These are phyloP conservation scores for Fusarium zealandicum DNA, from an alignment of 2,329 filamentous ascomycete genomes.

Conservation along the genomic window DNA sequence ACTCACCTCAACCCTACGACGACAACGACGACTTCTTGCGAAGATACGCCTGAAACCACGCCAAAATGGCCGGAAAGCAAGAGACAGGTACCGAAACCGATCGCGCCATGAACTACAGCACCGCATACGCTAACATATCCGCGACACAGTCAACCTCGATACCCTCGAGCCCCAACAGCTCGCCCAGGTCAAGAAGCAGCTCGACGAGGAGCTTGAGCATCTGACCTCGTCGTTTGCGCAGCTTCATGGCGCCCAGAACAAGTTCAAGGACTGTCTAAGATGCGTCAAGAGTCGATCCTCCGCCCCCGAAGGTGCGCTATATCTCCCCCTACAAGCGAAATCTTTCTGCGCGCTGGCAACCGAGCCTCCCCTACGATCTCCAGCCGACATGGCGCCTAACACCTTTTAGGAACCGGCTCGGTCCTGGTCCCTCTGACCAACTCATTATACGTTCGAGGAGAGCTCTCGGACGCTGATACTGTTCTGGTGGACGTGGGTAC, in stretches of 20 bases:
- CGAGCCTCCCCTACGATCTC: not conserved
- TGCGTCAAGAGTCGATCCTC: constrained; percentile 66
- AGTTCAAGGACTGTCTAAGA: constrained; percentile 88
- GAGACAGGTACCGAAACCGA: constrained; percentile 41
- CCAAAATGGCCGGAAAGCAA: constrained; percentile 46
- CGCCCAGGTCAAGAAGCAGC: constrained; percentile 89
- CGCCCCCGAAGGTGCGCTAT: constrained; percentile 42
- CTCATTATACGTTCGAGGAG: constrained; percentile 91
- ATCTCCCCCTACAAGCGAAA: not conserved
- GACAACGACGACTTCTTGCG: constrained; percentile 9
- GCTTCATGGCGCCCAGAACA: constrained; percentile 86
- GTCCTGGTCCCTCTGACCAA: constrained; percentile 95
- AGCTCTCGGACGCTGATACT: constrained; percentile 73
- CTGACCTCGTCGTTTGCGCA: constrained; percentile 89
- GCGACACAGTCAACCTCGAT: constrained; percentile 66
- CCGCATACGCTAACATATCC: constrained; percentile 3
- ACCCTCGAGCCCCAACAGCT: constrained; percentile 86
- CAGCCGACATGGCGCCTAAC: constrained; percentile 15
- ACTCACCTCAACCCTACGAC: constrained; percentile 2
- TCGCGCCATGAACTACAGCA: not conserved
- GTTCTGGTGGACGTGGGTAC: constrained; percentile 94
- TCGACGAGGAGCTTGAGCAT: constrained; percentile 95
- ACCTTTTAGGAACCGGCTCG: constrained; percentile 50
- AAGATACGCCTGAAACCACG: constrained; percentile 13
- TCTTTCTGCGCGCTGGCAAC: not conserved